A percentile compares a stretch with the other conserved stretches of the same genome.
phyloP scores from a whole-genome alignment of 2,329 filamentous ascomycete species.

The Neonectria ditissima region DNA sequence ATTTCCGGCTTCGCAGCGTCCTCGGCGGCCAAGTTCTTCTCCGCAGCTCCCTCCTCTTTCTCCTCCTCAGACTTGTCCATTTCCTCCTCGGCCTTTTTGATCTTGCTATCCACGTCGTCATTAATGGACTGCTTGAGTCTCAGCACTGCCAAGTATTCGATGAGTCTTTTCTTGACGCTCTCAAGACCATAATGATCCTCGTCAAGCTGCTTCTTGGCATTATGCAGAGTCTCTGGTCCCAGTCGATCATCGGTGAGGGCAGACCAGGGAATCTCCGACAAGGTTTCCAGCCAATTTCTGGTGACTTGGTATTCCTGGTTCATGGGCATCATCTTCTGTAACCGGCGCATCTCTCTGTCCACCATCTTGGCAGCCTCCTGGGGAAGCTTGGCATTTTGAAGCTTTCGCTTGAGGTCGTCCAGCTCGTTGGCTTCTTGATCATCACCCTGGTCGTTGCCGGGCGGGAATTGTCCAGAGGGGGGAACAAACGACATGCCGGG shows the following conservation, averaged over 20 bases:
- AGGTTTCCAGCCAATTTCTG: conserved; percentile 91
- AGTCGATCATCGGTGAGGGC: conserved; percentile 87
- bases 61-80: conserved; percentile 52
- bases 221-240: conserved; percentile 80
- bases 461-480: conserved; percentile 52
- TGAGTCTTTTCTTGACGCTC: conserved; percentile 94
- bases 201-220: conserved; percentile 89
- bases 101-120: conserved; percentile 82
- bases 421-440: conserved; percentile 90
- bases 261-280: conserved; percentile 94
- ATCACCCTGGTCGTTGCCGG: conserved; percentile 66
- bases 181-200: conserved; percentile 97
- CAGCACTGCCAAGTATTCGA: conserved; percentile 97
- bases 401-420: conserved; percentile 88
- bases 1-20: conserved; percentile 52
- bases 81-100: conserved; percentile 74
- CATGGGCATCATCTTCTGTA: conserved; percentile 95
- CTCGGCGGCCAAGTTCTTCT: conserved; percentile 39
- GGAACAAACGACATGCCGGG: conserved; percentile 53
- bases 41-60: conserved; percentile 38
- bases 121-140: conserved; percentile 94
- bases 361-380: conserved; percentile 91
- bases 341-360: conserved; percentile 84
- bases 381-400: conserved; percentile 84
- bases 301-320: conserved; percentile 97